Evolutionary conservation across 2,329 filamentous ascomycete species (phyloP), one percentile per base, ranked within the genome.

Genomic region (Pyrenochaeta sp.): DNA sequence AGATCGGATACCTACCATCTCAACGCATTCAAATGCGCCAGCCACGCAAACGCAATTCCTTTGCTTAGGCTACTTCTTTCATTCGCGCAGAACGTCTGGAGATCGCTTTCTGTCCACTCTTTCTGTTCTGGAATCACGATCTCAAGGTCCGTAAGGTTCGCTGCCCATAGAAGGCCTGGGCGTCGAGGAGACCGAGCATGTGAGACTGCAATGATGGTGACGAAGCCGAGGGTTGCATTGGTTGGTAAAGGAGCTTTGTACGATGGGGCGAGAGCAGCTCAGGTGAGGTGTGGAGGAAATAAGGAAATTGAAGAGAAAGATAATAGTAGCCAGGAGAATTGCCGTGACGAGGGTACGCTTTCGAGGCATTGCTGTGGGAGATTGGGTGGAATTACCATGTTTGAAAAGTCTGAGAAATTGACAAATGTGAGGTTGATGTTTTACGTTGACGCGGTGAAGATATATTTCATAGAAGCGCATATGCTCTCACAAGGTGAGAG

Each of bases 11-110:
- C 61, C 40, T 62, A 74, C 73, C 71, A 75, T 56, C 60, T 69
- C 45, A 81, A 56, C 2, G 73, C 75, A 53, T 77, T 72, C 40
- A 79, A 63, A 62, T 81, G 79, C 24, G 77, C 77, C 51, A 80
- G 64, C 78, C 78, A 80, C 13, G 79, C 79, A 56, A 78, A 46
- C 1, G 75, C 75, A 40, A 73, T 77, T 8, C 78, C 78, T 34
- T 62, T 70, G n/a, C 62, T 71, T 19, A 79, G 73, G 1, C 40
- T 66, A 19, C 70, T 77, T 5, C 56, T 50, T 15, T 72, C 59
- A 2, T 64, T 61, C 3, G 68, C 60, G 28, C 64, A 62, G 28
- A 81, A 65, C 6, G 32, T 46, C 4, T 64, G 36, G 8, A 79
- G 40, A 56, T 80, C 71, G n/a, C 53, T 58, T 5, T 76, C 72